Base-by-base conservation (phyloP, 495 filamentous ascomycete species). In the Niebla homalea region DNA sequence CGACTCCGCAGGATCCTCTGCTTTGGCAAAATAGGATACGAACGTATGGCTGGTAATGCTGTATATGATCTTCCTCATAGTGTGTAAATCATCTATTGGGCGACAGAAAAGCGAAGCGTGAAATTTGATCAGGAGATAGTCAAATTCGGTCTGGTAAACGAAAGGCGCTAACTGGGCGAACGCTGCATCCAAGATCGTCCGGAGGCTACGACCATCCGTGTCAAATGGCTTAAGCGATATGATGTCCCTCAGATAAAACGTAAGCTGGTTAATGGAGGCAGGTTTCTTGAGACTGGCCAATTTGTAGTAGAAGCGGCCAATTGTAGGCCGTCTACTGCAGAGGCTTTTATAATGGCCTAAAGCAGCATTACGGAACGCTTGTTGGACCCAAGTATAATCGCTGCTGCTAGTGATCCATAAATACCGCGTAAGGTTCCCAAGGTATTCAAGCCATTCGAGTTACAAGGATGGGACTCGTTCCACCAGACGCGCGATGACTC, bases 21-120 rank as follows among this genome's bases (percentile, higher is more conserved):
- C 19, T 35, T 44, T 48, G 40, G 29, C 22, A 53, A 53, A 32
- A 6, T 11, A 26, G 37, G 29, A 40, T 10, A n/a, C 26, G 52
- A 54, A 54, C 19, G 11, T 8, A 20, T 50, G 45, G 45, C 19
- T 43, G 20, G 23, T 15, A 45, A 19, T 41, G 20, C 18, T 5
- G 42, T 18, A 45, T 44, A 12, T 21, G 45, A 41, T 41, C 22
- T 6, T 36, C 5, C 20, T 19, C 12, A 36, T 5, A 45, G 5
- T 4, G n/a, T 45, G 5, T 5, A 43, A 18, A 29, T 43, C 19
- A 49, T 11, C 19, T 46, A 29, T 43, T 46, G 8, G 18, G 6
- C 8, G 43, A 43, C 15, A 49, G 43, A 43, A 46, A 49, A 45
- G 16, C 44, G 43, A 10, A 26, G 25, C 7, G 7, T 26, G 7